Base-by-base conservation (phyloP, 805 yeast species). In the Sugiyamaella chiloensis region DNA sequence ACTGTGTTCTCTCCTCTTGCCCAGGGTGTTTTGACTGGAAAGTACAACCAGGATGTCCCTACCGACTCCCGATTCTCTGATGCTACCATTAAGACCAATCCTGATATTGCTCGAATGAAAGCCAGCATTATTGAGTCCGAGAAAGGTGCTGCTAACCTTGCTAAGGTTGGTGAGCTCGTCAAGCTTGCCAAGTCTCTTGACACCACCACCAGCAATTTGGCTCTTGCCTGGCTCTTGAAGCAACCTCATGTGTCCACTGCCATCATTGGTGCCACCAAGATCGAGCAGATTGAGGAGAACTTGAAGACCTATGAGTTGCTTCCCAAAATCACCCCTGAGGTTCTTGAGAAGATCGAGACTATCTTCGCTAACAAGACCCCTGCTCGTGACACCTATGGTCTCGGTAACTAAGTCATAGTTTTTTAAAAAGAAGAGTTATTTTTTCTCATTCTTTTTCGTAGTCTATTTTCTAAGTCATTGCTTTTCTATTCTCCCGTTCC, bases 1-100 rank as follows among this genome's bases (percentile, higher is more conserved):
- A 60, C 64, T 17, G 53, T 60, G 32, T 60, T 58, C 57, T 52
- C 59, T 16, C 64, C 64, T 30, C 46, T 60, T 39, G 63, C 63
- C 8, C 54, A 58, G 35, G 64, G 64, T 11, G 21, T 60, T 24
- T 46, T 60, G 31, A 58, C 65, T 23, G 64, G 64, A 24, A 60
- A 60, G 50, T 60, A 60, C 52, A 58, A 49, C 50, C 49, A 34
- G 37, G 62, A 57, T 5, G 48, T 57, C 21, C 56, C 55, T 7
- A 24, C 39, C 16, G 61, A 52, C 26, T 53, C 57, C 21, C 53
- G 62, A n/a, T 42, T 48, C 48, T 9, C 39, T 8, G 37, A 34
- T 3, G 44, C 34, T 14, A 50, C 44, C 14, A 43, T 50, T 40
- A 39, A 40, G 35, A 40, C 42, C 19, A 40, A 35, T 24, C 51